Base-by-base conservation (phyloP, 306 rosid genomes). In the Cicer arietinum region DNA sequence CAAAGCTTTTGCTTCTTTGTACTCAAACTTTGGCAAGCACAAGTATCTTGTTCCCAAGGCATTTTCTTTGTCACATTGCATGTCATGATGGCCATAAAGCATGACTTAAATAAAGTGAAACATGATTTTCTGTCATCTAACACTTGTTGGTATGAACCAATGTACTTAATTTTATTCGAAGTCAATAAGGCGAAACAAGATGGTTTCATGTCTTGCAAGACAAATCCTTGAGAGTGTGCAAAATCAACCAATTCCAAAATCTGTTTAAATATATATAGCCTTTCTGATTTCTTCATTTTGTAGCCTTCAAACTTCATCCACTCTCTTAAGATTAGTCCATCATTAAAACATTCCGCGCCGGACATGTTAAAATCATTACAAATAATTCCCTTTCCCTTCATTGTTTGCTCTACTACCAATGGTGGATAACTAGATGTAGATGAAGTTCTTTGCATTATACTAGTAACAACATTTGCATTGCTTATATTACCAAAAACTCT, bases 201-300 rank as follows among this genome's bases (percentile, higher is more conserved):
- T 3, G 86, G 93, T 58, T 73, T 66, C 11, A 89, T 60, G 44
- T 90, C 87, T 54, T 73, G 88, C 82, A 90, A 72, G 79, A 85
- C 82, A 72, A 82, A 51, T 46, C 91, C 91, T 73, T 81, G 80
- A 1, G 87, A 82, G 79, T 89, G 93, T 48, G 85, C 85, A 59
- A 62, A 79, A 79, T 84, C 85, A 62, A 84, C 88, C 65, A 81
- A 70, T 54, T 85, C 85, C 86, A 89, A 74, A 18, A 91, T 75
- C 81, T 84, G 85, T 82, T 86, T 87, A 71, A 89, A 91, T 40
- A 91, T 50, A 45, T 39, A 78, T 37, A 89, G 12, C 50, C 86
- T 87, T 79, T 67, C 78, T 41, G 70, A 65, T 84, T 79, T 85
- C 58, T 71, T 76, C 51, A 75, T 68, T 60, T 60, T 80, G 18